These are phyloP conservation scores for Dictyostelium capitatum DNA, from an alignment of 78 protist genomes.

Conservation along the genomic window DNA sequence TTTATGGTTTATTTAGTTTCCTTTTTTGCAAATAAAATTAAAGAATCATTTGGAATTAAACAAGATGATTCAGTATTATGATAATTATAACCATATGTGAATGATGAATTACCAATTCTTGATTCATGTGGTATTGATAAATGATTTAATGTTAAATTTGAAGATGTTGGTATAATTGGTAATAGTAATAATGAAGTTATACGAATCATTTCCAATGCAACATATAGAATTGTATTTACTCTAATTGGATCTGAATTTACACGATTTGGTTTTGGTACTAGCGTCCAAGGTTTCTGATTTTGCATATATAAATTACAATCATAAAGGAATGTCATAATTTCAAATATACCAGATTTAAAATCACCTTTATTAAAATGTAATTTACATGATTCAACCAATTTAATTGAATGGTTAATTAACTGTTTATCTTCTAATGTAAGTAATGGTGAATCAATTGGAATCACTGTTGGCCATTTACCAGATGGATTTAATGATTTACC, in stretches of 20 bases:
- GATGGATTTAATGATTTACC: conserved; percentile 43
- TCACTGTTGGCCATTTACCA: conserved; percentile 22
- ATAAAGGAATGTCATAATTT: conserved; percentile 32
- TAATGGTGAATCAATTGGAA: background rate
- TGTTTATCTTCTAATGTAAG: background rate
- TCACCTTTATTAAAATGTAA: conserved; percentile 31
- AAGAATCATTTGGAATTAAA: background rate
- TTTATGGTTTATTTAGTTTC: no score
- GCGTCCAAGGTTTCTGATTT: conserved; percentile 69
- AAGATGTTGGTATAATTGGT: conserved; percentile 67
- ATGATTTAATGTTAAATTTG: conserved; percentile 35
- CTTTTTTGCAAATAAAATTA: conserved; percentile 13
- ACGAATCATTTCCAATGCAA: conserved; percentile 59
- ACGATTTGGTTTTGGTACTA: conserved; percentile 71
- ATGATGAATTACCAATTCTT: background rate
- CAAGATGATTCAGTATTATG: background rate
- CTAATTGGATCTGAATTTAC: conserved; percentile 14
- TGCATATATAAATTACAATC: conserved; percentile 28
- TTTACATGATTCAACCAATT: background rate
- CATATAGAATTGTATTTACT: conserved; percentile 31
- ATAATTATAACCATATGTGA: conserved; percentile 12
- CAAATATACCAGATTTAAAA: conserved; percentile 55
- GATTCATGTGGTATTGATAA: conserved; percentile 10
- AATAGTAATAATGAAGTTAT: conserved; percentile 22
- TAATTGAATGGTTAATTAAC: background rate